A percentile compares a stretch with the other conserved stretches of the same genome.
Conservation (phyloP, 495 filamentous ascomycete species). For the Friedmanniomyces simplex region DNA sequence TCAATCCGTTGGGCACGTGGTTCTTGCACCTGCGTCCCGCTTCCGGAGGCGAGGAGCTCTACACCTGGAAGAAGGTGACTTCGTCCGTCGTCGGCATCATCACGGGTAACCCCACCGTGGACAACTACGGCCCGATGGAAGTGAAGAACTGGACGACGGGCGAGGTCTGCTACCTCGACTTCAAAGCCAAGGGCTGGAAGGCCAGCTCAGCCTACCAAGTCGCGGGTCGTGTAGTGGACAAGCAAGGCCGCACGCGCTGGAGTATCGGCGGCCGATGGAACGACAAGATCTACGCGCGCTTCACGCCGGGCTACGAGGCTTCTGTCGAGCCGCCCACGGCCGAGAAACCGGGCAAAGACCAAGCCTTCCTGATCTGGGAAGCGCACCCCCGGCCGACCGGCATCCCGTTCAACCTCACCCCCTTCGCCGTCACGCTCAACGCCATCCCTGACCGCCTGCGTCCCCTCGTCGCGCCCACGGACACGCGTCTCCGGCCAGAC, state of each 20-base stretch:
- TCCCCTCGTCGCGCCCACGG: conserved; percentile 74
- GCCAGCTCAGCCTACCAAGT: conserved; percentile 81
- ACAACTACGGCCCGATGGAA: conserved; percentile 96
- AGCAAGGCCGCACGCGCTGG: conserved; percentile 64
- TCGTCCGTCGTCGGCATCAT: conserved; percentile 98
- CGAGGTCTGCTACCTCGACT: conserved; percentile 80
- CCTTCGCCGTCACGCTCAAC: conserved; percentile 91
- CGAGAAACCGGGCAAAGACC: conserved; percentile 42
- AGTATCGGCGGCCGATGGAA: conserved; percentile 93
- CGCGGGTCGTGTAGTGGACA: conserved; percentile 68
- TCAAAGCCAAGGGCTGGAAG: conserved; percentile 94
- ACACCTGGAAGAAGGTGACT: conserved; percentile 98
- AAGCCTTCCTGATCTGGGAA: conserved; percentile 69
- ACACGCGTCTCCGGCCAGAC: conserved; percentile 81
- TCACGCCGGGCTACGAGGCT: conserved; percentile 82
- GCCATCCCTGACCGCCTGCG: conserved; percentile 65
- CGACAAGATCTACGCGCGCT: conserved; percentile 88
- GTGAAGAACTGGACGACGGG: conserved; percentile 95
- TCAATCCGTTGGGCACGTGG: conserved; percentile 94
- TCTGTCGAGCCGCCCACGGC: conserved; percentile 45
- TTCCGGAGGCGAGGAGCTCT: conserved; percentile 64
- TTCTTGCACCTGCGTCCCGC: conserved; percentile 78
- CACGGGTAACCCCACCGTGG: conserved; percentile 90
- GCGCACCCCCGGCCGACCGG: conserved; percentile 66
- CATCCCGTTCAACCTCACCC: conserved; percentile 93